Conservation (phyloP, 345 rosid species). For the Eutrema yunnanense region DNA sequence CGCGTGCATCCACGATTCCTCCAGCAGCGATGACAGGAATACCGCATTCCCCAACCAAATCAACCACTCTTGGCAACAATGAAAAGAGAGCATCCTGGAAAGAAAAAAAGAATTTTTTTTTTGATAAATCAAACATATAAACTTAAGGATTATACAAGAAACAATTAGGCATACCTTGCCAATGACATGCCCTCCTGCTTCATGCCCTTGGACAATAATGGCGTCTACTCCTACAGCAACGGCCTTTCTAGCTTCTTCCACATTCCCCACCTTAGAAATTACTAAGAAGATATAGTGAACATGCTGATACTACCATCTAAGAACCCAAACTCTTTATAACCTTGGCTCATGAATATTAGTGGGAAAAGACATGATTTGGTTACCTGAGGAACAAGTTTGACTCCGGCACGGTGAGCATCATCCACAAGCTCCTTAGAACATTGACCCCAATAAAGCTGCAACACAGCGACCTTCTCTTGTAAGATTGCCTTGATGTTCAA, state of each 20-base stretch:
- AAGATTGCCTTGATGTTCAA: constrained; percentile 59
- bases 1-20: constrained; percentile 71
- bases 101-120: too few species aligned
- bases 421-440: constrained; percentile 58
- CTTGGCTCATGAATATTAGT: too few species aligned
- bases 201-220: constrained; percentile 80
- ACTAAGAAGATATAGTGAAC: background rate
- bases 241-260: constrained; percentile 60
- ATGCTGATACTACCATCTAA: background rate
- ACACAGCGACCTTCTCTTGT: constrained; percentile 67
- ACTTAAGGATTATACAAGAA: background rate
- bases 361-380: background rate
- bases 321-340: background rate
- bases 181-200: constrained; percentile 86
- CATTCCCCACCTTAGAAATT: constrained; percentile 52
- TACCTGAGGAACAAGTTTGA: constrained; percentile 82
- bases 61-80: constrained; percentile 73
- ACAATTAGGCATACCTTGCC: constrained; percentile 49
- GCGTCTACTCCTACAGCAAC: constrained; percentile 67
- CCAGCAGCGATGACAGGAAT: constrained; percentile 92
- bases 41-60: constrained; percentile 46
- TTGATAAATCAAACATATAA: background rate
- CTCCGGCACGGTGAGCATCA: constrained; percentile 56
- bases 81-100: constrained; percentile 60
- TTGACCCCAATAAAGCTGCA: constrained; percentile 85